Evolutionary conservation across 208 protist genomes (phyloP).

Genomic region (Acanthamoeba sp.): DNA sequence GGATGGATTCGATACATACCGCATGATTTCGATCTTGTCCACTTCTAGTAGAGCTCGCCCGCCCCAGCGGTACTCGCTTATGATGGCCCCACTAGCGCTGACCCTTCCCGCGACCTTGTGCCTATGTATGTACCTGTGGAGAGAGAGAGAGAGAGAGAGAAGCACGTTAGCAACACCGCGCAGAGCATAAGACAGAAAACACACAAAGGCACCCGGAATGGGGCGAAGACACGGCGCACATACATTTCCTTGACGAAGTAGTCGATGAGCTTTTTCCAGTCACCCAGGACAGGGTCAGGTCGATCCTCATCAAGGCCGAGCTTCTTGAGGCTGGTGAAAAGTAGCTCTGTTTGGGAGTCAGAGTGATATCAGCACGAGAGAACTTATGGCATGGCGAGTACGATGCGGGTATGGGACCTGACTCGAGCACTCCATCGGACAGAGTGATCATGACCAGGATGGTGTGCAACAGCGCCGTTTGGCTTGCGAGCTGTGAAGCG

Average conservation of each 20-base stretch:
- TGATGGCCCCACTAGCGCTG: neutral
- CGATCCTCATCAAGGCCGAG: constrained; percentile 6
- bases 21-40: constrained; percentile 51
- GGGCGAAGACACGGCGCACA: too few relatives aligned
- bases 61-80: constrained; percentile 30
- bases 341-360: neutral
- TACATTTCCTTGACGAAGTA: constrained; percentile 72
- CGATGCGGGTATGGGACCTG: neutral
- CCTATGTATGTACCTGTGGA: constrained; percentile 17
- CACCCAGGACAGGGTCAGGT: constrained; percentile 10
- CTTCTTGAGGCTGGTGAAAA: constrained; percentile 21
- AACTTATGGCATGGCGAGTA: neutral
- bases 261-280: constrained; percentile 66
- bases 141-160: neutral
- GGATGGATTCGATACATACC: too few relatives aligned
- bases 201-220: neutral
- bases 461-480: constrained; percentile 26
- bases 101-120: neutral
- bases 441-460: constrained; percentile 42
- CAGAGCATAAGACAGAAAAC: too few relatives aligned
- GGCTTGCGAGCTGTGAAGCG: neutral
- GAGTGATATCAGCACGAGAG: neutral
- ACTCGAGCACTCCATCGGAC: constrained; percentile 56
- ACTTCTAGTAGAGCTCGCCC: constrained; percentile 19
- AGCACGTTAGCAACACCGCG: neutral